Conservation (phyloP, 2,329 filamentous ascomycete species). For the Penicillium sp. region DNA sequence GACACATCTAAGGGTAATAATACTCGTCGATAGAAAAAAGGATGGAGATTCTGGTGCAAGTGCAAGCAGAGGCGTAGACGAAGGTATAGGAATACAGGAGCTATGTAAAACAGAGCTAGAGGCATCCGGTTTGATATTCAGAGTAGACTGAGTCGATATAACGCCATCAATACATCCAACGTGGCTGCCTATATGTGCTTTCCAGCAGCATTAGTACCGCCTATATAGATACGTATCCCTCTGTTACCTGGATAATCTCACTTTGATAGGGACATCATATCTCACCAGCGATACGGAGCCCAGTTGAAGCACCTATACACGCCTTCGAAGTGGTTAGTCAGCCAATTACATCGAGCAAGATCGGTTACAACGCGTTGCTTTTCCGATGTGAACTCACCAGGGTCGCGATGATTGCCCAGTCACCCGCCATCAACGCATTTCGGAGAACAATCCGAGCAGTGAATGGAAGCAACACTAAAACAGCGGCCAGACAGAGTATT, state of each 20-base stretch:
- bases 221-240: background rate
- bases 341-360: no score
- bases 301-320: background rate
- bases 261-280: background rate
- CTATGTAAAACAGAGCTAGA: background rate
- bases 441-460: background rate
- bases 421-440: background rate
- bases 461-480: background rate
- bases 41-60: background rate
- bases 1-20: background rate
- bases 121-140: background rate
- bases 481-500: background rate
- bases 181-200: background rate
- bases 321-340: background rate
- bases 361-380: background rate
- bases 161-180: background rate
- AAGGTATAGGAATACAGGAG: background rate
- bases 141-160: background rate
- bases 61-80: background rate
- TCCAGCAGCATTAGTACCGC: background rate
- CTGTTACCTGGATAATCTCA: background rate
- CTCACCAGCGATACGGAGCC: background rate
- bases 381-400: background rate
- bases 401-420: background rate
- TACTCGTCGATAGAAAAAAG: background rate